These are phyloP conservation scores for Verticillium nubilum DNA, from an alignment of 2,329 filamentous ascomycete species.

Conservation along the genomic window DNA sequence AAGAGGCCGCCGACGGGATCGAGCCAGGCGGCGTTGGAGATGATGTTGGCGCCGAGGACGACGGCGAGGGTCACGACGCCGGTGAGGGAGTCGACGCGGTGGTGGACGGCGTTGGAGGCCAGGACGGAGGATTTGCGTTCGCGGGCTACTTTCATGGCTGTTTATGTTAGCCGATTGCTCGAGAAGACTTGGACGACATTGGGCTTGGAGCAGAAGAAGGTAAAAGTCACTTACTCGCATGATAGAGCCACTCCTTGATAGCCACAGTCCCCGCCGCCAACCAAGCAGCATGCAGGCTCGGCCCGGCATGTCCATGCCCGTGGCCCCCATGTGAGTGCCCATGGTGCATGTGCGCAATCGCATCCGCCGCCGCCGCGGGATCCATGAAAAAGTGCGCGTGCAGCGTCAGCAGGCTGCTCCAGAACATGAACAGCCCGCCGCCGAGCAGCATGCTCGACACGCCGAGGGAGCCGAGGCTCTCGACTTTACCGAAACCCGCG, in stretches of 20 bases:
- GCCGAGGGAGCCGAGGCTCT: slow-evolving; percentile 87
- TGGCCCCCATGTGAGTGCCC: slow-evolving; percentile 59
- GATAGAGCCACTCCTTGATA: slow-evolving; percentile 95
- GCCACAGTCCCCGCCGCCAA: slow-evolving; percentile 83
- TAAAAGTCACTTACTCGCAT: slow-evolving; percentile 67
- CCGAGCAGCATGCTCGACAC: slow-evolving; percentile 87
- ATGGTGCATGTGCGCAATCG: slow-evolving; percentile 54
- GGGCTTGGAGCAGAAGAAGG: too few species aligned
- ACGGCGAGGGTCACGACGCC: slow-evolving; percentile 87
- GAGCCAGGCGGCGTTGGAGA: slow-evolving; percentile 82
- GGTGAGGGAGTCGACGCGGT: slow-evolving; percentile 92
- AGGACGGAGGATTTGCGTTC: slow-evolving; percentile 94
- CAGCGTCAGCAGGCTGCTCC: slow-evolving; percentile 65
- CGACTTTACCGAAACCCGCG: slow-evolving; percentile 93
- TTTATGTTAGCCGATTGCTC: background rate
- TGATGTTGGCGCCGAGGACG: slow-evolving; percentile 82
- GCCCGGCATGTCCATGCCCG: slow-evolving; percentile 58
- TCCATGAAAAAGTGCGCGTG: slow-evolving; percentile 71
- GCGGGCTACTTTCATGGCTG: slow-evolving; percentile 90
- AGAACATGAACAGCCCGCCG: slow-evolving; percentile 89
- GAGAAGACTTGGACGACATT: too few species aligned
- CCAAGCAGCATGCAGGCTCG: slow-evolving; percentile 93
- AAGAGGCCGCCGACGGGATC: slow-evolving; percentile 90
- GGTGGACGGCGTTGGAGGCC: slow-evolving; percentile 92
- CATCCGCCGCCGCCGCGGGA: slow-evolving; percentile 44